Conservation (phyloP, 805 yeast genomes). For the Candida parachauliodes region DNA sequence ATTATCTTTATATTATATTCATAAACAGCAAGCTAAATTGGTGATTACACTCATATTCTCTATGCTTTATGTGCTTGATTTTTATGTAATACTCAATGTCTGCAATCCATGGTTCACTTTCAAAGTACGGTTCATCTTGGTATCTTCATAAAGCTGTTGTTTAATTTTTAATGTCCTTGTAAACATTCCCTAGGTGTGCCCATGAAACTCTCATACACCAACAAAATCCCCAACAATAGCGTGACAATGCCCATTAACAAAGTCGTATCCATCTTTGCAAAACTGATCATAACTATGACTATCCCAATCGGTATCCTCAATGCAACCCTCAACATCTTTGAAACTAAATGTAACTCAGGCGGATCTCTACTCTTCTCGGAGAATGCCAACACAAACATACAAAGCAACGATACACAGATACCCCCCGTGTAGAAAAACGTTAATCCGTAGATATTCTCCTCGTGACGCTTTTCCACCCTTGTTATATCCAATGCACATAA, state of each 20-base stretch:
- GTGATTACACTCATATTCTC: no score
- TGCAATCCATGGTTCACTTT: no score
- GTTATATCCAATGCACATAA: constrained; percentile 29
- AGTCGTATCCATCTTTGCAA: constrained; percentile 39
- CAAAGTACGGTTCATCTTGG: no score
- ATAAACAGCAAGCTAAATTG: no score
- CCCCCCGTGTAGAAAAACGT: constrained; percentile 54
- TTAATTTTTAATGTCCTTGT: no score
- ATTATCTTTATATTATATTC: no score
- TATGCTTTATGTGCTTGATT: no score
- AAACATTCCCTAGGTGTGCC: constrained; percentile 18
- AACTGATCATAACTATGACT: constrained; percentile 38
- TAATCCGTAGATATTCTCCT: constrained; percentile 35
- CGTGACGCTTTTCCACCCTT: constrained; percentile 22
- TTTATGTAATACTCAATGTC: no score
- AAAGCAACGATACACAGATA: constrained; percentile 40
- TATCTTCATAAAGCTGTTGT: no score
- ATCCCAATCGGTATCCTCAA: constrained; percentile 40
- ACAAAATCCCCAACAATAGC: constrained; percentile 27
- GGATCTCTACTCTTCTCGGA: constrained; percentile 45
- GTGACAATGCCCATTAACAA: constrained; percentile 43
- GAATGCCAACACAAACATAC: constrained; percentile 39
- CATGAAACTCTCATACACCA: constrained; percentile 35
- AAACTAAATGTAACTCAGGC: constrained; percentile 22
- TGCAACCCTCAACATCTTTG: constrained; percentile 36